A percentile compares a stretch with the other conserved stretches of the same genome.
Conservation (phyloP, 495 filamentous ascomycete genomes). For the Penicilliopsis zonata region DNA sequence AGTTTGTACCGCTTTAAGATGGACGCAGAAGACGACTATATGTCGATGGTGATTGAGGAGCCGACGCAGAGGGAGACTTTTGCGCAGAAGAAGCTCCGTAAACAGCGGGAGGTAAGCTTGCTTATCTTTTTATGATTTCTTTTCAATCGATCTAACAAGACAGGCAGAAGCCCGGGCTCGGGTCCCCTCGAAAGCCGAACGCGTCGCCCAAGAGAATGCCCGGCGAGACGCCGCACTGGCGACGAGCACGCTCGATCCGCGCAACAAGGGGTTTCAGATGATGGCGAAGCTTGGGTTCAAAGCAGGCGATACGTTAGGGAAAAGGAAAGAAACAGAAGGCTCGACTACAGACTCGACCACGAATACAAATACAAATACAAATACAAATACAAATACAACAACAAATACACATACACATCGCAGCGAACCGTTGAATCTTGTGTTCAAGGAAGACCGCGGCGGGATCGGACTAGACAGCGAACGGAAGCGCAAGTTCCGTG, state of each 20-base stretch:
- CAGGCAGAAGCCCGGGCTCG: constrained; percentile 33
- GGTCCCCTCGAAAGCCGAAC: constrained; percentile 67
- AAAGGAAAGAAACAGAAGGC: constrained; percentile 14
- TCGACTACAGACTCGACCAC: constrained; percentile 1
- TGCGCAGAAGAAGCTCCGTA: constrained; percentile 40
- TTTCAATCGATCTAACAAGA: background rate
- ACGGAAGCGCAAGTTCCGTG: constrained; percentile 67
- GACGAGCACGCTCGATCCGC: constrained; percentile 51
- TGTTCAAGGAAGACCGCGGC: constrained; percentile 66
- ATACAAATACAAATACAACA: background rate
- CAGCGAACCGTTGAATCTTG: constrained; percentile 55
- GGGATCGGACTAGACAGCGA: constrained; percentile 79
- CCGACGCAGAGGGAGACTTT: constrained; percentile 43
- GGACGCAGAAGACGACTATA: constrained; percentile 50
- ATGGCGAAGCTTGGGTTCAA: constrained; percentile 95
- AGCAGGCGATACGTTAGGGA: constrained; percentile 58
- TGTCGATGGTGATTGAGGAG: constrained; percentile 50
- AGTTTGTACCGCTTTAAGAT: background rate
- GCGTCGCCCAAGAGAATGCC: constrained; percentile 51
- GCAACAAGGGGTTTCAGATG: constrained; percentile 78
- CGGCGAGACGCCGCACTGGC: constrained; percentile 65
- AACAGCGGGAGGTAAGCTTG: constrained; percentile 38
- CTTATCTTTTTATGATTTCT: background rate
- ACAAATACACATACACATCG: constrained; percentile 5
- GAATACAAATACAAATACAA: constrained; percentile 5